A percentile compares a stretch with the other conserved stretches of the same genome.
Evolutionary conservation across 2,329 filamentous ascomycete species (phyloP).

Genomic region (Hawksworthiomyces lignivorus): DNA sequence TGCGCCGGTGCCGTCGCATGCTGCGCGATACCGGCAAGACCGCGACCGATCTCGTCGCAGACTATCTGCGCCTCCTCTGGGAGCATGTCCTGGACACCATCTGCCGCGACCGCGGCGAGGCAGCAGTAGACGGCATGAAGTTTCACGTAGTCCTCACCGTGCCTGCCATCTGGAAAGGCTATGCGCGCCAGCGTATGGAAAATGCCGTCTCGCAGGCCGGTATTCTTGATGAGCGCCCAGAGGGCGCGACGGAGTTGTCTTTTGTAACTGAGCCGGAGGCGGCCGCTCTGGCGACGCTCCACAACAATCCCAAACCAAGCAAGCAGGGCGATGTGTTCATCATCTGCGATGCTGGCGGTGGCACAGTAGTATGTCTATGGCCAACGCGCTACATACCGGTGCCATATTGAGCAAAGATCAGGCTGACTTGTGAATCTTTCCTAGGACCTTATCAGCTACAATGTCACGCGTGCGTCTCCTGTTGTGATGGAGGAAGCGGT

Average conservation of each 20-base stretch:
- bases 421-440: too few species aligned
- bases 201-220: constrained; percentile 28
- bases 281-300: constrained; percentile 32
- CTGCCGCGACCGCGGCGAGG: constrained; percentile 17
- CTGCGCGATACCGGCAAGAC: constrained; percentile 9
- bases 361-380: constrained; percentile 21
- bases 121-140: constrained; percentile 10
- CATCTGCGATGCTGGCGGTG: constrained; percentile 25
- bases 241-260: constrained; percentile 22
- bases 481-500: constrained; percentile 41
- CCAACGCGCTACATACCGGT: too few species aligned
- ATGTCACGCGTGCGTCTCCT: constrained; percentile 22
- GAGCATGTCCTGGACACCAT: constrained; percentile 17
- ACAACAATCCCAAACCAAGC: constrained; percentile 20
- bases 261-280: constrained; percentile 39
- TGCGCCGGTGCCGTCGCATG: constrained; percentile 6
- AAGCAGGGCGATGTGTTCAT: constrained; percentile 18
- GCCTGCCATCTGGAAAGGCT: constrained; percentile 38
- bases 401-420: too few species aligned
- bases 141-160: constrained; percentile 34
- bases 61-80: constrained; percentile 30
- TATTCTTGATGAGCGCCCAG: constrained; percentile 21
- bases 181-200: constrained; percentile 29
- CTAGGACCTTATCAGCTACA: constrained; percentile 42
- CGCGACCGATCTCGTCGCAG: constrained; percentile 22